phyloP scores from a whole-genome alignment of 2,329 filamentous ascomycete species.

The Fonsecaea pedrosoi region DNA sequence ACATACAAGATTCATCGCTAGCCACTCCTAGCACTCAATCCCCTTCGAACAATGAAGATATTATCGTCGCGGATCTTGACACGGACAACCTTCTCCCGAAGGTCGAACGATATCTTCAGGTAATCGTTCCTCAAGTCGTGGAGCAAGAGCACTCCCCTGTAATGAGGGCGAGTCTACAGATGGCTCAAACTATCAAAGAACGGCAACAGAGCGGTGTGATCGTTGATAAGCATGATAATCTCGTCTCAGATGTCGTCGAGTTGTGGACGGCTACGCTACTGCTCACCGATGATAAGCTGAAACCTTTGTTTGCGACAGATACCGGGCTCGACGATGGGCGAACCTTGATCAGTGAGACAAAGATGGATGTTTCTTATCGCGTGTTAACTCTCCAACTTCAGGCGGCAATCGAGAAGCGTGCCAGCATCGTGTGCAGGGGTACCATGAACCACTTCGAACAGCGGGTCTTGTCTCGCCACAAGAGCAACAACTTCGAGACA shows the following conservation, averaged over 20 bases:
- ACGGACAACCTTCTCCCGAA: slow-evolving; percentile 51
- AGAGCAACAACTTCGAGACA: slow-evolving; percentile 64
- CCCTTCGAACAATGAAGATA: slow-evolving; percentile 38
- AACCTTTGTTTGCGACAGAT: slow-evolving; percentile 57
- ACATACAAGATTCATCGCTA: not conserved
- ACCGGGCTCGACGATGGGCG: slow-evolving; percentile 45
- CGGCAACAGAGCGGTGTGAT: slow-evolving; percentile 9
- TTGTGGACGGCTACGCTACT: slow-evolving; percentile 64
- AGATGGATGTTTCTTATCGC: slow-evolving; percentile 54
- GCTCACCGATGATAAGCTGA: slow-evolving; percentile 50
- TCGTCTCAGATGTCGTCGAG: slow-evolving; percentile 60
- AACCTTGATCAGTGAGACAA: slow-evolving; percentile 45
- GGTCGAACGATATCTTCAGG: slow-evolving; percentile 62
- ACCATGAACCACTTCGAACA: slow-evolving; percentile 67
- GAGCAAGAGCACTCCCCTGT: slow-evolving; percentile 59
- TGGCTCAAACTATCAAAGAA: slow-evolving; percentile 19
- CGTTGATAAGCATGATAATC: slow-evolving; percentile 47
- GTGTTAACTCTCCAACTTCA: slow-evolving; percentile 62
- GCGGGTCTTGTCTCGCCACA: slow-evolving; percentile 61
- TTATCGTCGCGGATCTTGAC: slow-evolving; percentile 59
- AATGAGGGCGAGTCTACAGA: slow-evolving; percentile 45
- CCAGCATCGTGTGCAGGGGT: slow-evolving; percentile 58
- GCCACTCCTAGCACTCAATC: not conserved
- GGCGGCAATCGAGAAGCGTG: slow-evolving; percentile 62
- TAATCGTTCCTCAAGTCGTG: slow-evolving; percentile 49